Percentiles rank a stretch among this genome's conserved stretches.
Conservation (phyloP, 2,329 filamentous ascomycete genomes). For the Colletotrichum sp. region DNA sequence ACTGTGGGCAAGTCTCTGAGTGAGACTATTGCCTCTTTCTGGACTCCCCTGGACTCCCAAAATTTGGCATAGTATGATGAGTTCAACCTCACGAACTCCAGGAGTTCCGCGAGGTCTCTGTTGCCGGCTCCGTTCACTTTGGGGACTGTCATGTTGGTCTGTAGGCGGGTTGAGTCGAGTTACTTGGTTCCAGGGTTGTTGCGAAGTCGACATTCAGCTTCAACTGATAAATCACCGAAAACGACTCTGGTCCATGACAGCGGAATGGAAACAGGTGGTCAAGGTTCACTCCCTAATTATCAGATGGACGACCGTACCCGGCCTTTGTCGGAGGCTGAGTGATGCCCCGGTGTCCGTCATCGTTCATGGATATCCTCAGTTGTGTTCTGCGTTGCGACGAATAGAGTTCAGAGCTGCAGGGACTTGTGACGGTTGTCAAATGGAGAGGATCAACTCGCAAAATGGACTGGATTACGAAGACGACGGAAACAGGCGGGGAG, state of each 20-base stretch:
- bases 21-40: not conserved
- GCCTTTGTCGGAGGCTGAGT: not conserved
- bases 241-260: not conserved
- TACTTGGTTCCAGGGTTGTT: not conserved
- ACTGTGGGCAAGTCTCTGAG: not conserved
- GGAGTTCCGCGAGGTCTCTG: not conserved
- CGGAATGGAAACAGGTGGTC: not conserved
- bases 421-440: not conserved
- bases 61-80: conserved; percentile 2
- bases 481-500: not conserved
- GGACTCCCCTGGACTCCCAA: not conserved
- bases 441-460: not conserved
- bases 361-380: not conserved
- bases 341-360: not conserved
- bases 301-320: not conserved
- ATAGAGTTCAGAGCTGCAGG: not conserved
- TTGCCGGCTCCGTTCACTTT: not conserved
- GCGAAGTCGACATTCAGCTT: not conserved
- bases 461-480: not conserved
- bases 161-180: not conserved
- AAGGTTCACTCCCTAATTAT: not conserved
- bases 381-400: not conserved
- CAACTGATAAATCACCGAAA: not conserved
- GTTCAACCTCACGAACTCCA: conserved; percentile 3
- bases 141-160: not conserved